Base-by-base conservation (phyloP, 2,329 filamentous ascomycete species). In the Sphaerulina musiva region DNA sequence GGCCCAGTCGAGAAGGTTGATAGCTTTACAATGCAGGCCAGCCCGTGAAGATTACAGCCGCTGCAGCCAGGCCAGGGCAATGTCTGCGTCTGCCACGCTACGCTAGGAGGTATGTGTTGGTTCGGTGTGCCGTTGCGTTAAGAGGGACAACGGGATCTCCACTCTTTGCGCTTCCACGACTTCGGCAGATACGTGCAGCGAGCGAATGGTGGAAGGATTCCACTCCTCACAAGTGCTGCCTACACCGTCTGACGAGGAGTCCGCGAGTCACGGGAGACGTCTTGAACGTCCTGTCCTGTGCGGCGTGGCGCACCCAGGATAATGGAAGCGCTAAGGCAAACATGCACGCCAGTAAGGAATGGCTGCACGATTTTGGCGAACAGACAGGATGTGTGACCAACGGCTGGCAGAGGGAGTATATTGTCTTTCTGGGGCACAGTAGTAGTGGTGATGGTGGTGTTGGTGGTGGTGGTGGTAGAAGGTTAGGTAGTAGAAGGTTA, bases 341-440 rank as follows among this genome's bases (percentile, higher is more conserved):
- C 40, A 54, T 41, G 55, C 53, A 48, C 48, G 48, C 29, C 55
- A 46, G 55, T 48, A 56, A 51, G 55, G 51, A 58, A 56, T 58
- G 51, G 51, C 53, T 55, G 54, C 46, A 55, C 17, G 43, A 40
- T 31, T 45, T 45, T 32, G 52, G 55, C 36, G 34, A 51, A 56
- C 56, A 48, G 49, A 52, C 46, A 41, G 39, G 34, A 48, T 42
- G 44, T 31, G 51, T 46, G 49, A 44, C 57, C 54, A 56, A 49
- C 51, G 45, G 20, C 45, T 44, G 9, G 46, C 26, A 12, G 46
- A 47, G 31, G 46, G 56, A 46, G 43, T 48, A 48, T 51, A 12
- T 42, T 51, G 45, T 47, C 43, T 29, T 14, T 36, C 23, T 34
- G 9, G n/a, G 38, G 38, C 38, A 43, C 38, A 39, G 14, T 47